Conservation (phyloP, 192 early-diverging fungal genomes). For the Coemansia sp. region DNA sequence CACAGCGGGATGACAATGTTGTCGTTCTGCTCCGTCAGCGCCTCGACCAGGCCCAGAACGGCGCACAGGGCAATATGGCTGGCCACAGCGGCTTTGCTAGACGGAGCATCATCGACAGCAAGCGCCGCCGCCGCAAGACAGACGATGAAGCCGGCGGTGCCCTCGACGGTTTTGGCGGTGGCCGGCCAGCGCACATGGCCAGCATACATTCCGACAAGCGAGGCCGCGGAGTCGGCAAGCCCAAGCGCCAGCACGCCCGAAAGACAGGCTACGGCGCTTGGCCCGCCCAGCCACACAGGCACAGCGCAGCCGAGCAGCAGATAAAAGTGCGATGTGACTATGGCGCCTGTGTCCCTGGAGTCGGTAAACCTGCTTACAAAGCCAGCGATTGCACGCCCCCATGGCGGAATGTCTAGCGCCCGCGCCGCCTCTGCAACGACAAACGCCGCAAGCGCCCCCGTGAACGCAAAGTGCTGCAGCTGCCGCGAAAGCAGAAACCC, state of each 20-base stretch:
- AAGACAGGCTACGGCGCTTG: conserved; percentile 54
- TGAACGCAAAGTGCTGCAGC: conserved; percentile 82
- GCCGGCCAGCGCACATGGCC: conserved; percentile 77
- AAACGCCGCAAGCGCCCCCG: conserved; percentile 70
- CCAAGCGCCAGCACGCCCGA: conserved; percentile 88
- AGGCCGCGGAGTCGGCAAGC: conserved; percentile 89
- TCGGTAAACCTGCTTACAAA: conserved; percentile 88
- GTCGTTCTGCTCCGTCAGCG: conserved; percentile 92
- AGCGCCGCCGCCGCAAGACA: conserved; percentile 55
- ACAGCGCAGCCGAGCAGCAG: conserved; percentile 88
- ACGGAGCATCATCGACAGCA: conserved; percentile 6
- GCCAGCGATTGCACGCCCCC: conserved; percentile 60
- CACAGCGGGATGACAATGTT: conserved; percentile 88
- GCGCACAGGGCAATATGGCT: conserved; percentile 23
- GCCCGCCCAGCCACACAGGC: conserved; percentile 82
- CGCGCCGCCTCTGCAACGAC: conserved; percentile 84
- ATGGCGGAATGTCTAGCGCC: conserved; percentile 70
- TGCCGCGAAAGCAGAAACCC: conserved; percentile 63
- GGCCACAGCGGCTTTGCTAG: neutral
- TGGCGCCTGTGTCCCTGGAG: conserved; percentile 76
- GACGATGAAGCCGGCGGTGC: conserved; percentile 77
- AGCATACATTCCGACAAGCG: conserved; percentile 75
- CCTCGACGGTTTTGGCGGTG: conserved; percentile 79
- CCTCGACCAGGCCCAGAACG: conserved; percentile 73
- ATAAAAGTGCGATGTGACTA: conserved; percentile 88